Percentiles rank a stretch among this genome's conserved stretches.
phyloP scores from a whole-genome alignment of 2,329 filamentous ascomycete species.

The Phialophora expanda region DNA sequence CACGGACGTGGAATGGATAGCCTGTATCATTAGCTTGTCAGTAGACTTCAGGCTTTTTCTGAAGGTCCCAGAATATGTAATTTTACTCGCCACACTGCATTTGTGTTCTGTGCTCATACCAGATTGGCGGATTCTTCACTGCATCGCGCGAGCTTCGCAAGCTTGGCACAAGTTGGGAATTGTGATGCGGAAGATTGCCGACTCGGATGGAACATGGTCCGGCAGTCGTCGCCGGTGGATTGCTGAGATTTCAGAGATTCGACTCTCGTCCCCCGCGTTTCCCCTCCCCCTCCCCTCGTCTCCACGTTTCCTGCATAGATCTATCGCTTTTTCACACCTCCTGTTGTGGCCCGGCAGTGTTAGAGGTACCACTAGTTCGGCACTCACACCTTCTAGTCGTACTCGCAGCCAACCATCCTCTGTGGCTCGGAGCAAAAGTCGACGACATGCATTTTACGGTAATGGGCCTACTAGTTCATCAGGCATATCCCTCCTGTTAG shows the following conservation, averaged over 20 bases:
- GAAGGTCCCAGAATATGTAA: not conserved
- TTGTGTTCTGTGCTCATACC: not conserved
- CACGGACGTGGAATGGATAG: not conserved
- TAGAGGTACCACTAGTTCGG: not conserved
- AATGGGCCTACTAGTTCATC: not conserved
- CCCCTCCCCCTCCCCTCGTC: not conserved
- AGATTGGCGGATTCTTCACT: not conserved
- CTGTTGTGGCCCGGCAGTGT: not conserved
- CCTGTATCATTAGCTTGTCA: slow-evolving; percentile 24
- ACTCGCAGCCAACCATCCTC: slow-evolving; percentile 10
- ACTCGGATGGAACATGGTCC: not conserved
- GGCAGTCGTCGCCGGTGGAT: not conserved
- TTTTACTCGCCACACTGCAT: slow-evolving; percentile 3
- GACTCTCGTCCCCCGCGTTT: slow-evolving; percentile 2
- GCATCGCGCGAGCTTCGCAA: not conserved
- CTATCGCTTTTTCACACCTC: not conserved
- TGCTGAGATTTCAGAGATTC: not conserved
- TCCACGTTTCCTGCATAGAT: not conserved
- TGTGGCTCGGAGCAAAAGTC: not conserved
- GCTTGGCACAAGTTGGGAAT: not conserved
- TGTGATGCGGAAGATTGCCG: not conserved
- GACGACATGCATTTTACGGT: not conserved
- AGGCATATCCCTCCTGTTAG: not conserved
- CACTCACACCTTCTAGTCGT: not conserved
- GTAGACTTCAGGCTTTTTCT: not conserved